Evolutionary conservation across 768 basidiomycete genomes (phyloP), one percentile per base, ranked within the genome.

Genomic region (Cantharellus cinnabarinus): DNA sequence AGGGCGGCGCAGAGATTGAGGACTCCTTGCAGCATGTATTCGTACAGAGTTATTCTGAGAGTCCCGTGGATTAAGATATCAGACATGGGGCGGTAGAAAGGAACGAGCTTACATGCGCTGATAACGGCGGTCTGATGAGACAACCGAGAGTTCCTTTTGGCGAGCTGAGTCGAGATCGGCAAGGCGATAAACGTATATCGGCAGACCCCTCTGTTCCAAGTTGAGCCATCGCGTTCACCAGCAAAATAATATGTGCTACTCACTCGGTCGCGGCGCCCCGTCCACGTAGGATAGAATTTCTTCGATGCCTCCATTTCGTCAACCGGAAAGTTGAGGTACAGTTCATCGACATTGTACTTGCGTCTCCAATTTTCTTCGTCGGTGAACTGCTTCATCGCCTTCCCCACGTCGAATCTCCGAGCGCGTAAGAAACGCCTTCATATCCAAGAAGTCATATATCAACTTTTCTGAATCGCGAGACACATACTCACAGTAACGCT

Each of bases 241-340:
- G 53, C 15, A 56, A 56, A 7, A 29, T 29, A 48, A 40, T 15
- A 50, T 15, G 14, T 29, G 50, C 15, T 4, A 34, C 71, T 2
- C 63, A 81, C 85, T 72, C 83, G 85, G 67, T 87, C 82, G 63
- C 85, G 72, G 51, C 82, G 73, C 0, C 86, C 87, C 0, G 84
- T 88, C 84, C 84, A 89, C 40, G 82, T 75, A 1, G 86, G 85
- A 69, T 89, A 90, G 62, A 81, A 83, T 56, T 75, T 71, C 64
- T 77, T 76, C 0, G 80, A 67, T 5, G 66, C 65, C 66, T 82
- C 78, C 58, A 87, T 74, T 63, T 88, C 87, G 4, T 74, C 74
- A 0, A 70, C 57, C 29, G 76, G 74, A 63, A 86, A 82, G 2
- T 73, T 72, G 3, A 74, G 71, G 67, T 79, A 89, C 7, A 89